Evolutionary conservation across 768 basidiomycete genomes (phyloP).

Genomic region (Pleurotus pulmonarius): DNA sequence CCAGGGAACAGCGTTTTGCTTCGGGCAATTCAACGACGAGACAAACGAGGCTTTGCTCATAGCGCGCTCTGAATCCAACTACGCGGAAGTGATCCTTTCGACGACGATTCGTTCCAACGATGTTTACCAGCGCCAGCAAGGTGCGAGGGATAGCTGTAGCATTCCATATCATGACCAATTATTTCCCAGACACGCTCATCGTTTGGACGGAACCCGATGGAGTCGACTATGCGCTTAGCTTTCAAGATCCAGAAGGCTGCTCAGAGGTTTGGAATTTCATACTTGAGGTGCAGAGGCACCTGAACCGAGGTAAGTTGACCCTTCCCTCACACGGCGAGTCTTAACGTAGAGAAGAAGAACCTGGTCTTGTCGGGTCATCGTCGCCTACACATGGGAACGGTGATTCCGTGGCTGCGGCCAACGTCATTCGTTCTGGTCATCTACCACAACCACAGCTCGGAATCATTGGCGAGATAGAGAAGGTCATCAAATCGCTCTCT

Average conservation of each 20-base stretch:
- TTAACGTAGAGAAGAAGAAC: constrained; percentile 38
- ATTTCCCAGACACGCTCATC: constrained; percentile 81
- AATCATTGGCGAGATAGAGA: constrained; percentile 76
- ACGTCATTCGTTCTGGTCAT: constrained; percentile 67
- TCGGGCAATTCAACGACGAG: constrained; percentile 79
- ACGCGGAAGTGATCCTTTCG: constrained; percentile 68
- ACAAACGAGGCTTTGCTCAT: constrained; percentile 76
- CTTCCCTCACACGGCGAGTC: constrained; percentile 1
- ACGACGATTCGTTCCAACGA: constrained; percentile 80
- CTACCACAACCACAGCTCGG: constrained; percentile 76
- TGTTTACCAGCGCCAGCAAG: constrained; percentile 85
- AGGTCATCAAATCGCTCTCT: constrained; percentile 69
- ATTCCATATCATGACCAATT: constrained; percentile 9
- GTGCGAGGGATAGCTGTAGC: constrained; percentile 35
- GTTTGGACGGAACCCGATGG: constrained; percentile 98
- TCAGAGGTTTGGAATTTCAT: constrained; percentile 98
- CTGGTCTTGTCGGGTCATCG: constrained; percentile 39
- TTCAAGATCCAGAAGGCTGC: constrained; percentile 95
- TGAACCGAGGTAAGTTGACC: constrained; percentile 56
- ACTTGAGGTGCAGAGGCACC: constrained; percentile 82
- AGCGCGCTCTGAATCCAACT: constrained; percentile 77
- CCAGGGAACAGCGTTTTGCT: constrained; percentile 95
- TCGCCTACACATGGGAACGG: constrained; percentile 56
- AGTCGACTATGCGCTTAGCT: constrained; percentile 93
- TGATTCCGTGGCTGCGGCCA: constrained; percentile 53